phyloP scores from a whole-genome alignment of 805 yeast genomes.

The Spathaspora girioi region DNA sequence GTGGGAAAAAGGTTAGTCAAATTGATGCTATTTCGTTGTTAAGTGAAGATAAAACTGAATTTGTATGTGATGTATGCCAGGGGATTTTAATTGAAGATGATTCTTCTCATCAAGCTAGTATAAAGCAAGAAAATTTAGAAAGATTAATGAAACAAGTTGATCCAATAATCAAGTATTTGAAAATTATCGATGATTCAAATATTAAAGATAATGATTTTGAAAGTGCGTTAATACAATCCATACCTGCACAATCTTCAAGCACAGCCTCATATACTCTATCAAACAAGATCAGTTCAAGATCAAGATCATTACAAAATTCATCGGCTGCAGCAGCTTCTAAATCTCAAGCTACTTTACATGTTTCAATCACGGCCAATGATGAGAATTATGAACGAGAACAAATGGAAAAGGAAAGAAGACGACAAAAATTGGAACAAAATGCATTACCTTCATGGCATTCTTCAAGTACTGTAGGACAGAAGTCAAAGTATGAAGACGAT shows the following conservation, averaged over 20 bases:
- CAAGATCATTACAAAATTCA: slow-evolving; percentile 22
- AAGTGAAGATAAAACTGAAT: slow-evolving; percentile 76
- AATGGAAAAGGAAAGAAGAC: slow-evolving; percentile 62
- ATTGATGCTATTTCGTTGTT: slow-evolving; percentile 82
- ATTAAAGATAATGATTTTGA: slow-evolving; percentile 41
- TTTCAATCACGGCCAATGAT: slow-evolving; percentile 84
- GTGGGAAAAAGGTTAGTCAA: slow-evolving; percentile 77
- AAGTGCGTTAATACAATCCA: slow-evolving; percentile 65
- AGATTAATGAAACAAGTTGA: slow-evolving; percentile 84
- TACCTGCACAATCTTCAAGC: slow-evolving; percentile 77
- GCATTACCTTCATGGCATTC: slow-evolving; percentile 97
- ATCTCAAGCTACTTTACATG: slow-evolving; percentile 84
- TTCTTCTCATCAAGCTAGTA: slow-evolving; percentile 73
- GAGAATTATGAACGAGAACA: slow-evolving; percentile 67
- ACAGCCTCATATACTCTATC: slow-evolving; percentile 68
- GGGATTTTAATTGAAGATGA: slow-evolving; percentile 82
- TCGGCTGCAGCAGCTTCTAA: slow-evolving; percentile 48
- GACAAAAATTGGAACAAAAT: slow-evolving; percentile 76
- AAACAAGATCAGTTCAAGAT: slow-evolving; percentile 30
- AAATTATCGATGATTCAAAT: slow-evolving; percentile 43
- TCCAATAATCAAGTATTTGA: slow-evolving; percentile 78
- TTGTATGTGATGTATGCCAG: slow-evolving; percentile 82
- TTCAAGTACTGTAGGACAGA: slow-evolving; percentile 80
- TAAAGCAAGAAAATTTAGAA: slow-evolving; percentile 78
- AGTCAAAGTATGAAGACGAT: slow-evolving; percentile 44